Conservation (phyloP, 148 eudicot genomes). For the Silene latifolia region DNA sequence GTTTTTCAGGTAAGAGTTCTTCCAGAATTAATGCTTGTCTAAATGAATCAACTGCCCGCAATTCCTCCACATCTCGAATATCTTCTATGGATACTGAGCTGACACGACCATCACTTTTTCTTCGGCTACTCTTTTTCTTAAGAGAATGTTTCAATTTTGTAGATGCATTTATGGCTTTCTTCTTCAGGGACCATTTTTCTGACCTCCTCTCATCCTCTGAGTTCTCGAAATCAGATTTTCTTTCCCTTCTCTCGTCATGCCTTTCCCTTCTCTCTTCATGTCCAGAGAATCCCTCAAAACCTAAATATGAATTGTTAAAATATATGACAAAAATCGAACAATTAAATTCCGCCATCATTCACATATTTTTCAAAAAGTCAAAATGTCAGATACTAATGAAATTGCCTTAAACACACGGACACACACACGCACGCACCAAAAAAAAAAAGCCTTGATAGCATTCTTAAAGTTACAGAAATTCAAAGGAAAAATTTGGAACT, state of each 20-base stretch:
- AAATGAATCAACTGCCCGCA: constrained; percentile 64
- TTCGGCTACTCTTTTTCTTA: constrained; percentile 77
- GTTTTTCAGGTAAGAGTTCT: constrained; percentile 55
- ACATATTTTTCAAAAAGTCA: not conserved
- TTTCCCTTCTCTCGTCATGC: constrained; percentile 77
- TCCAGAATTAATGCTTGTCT: constrained; percentile 59
- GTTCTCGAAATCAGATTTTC: constrained; percentile 89
- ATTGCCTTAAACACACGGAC: no score
- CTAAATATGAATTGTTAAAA: constrained; percentile 28
- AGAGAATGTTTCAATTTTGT: constrained; percentile 82
- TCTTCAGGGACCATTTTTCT: constrained; percentile 73
- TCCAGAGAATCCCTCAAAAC: constrained; percentile 83
- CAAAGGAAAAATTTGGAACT: not conserved
- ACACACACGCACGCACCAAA: no score
- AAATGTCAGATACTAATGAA: not conserved
- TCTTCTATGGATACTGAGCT: constrained; percentile 94
- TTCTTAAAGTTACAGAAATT: not conserved
- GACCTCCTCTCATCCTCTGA: constrained; percentile 96
- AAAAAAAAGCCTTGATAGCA: not conserved
- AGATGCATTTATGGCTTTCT: constrained; percentile 91
- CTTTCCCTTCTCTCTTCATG: constrained; percentile 84
- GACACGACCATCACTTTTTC: constrained; percentile 86
- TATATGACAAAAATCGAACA: not conserved
- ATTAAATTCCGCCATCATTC: not conserved
- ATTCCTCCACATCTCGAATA: constrained; percentile 82